Conservation (phyloP, 176 grass and related monocot genomes). For the Stipa capillata region DNA sequence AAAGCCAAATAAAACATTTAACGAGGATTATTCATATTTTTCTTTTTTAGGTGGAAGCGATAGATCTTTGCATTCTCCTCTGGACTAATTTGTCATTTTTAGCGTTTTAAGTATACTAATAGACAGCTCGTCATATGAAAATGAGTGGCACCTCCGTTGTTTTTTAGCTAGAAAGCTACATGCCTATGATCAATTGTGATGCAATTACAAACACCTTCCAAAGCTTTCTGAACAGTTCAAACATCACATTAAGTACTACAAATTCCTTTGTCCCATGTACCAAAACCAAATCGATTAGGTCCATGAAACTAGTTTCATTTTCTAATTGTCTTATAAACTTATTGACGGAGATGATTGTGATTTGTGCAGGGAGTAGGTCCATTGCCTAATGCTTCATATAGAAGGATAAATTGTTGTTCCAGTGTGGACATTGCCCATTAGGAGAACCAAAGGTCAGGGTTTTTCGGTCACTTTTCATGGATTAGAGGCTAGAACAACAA, state of each 20-base stretch:
- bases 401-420: slow-evolving; percentile 4
- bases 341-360: too few species aligned
- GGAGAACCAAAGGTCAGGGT: not conserved
- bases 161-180: not conserved
- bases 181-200: too few species aligned
- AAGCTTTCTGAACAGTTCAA: not conserved
- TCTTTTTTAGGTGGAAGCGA: not conserved
- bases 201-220: not conserved
- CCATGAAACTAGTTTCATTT: not conserved
- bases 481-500: not conserved
- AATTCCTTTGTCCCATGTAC: not conserved
- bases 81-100: not conserved
- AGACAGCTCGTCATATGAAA: not conserved
- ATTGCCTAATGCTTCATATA: too few species aligned
- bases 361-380: too few species aligned
- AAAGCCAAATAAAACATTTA: not conserved
- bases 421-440: not conserved
- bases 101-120: not conserved
- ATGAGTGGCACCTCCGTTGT: not conserved
- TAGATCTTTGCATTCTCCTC: not conserved
- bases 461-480: not conserved
- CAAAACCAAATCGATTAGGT: not conserved
- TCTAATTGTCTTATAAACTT: not conserved
- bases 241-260: too few species aligned
- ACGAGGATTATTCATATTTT: not conserved